Conservation (phyloP, 2,329 filamentous ascomycete genomes). For the Colletotrichum phormii region DNA sequence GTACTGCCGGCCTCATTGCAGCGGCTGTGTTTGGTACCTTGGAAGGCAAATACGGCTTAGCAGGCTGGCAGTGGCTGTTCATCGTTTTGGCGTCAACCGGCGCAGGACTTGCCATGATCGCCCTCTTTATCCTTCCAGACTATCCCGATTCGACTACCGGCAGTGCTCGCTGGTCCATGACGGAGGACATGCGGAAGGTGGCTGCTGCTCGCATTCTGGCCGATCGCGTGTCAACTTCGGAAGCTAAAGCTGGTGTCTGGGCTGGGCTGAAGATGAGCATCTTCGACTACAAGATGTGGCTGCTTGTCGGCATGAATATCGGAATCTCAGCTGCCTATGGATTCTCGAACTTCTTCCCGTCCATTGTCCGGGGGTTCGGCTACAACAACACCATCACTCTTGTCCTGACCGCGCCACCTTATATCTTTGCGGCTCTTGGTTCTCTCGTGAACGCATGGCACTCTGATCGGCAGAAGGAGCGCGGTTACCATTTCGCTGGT, state of each 20-base stretch:
- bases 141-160: conserved; percentile 42
- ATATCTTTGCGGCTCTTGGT: conserved; percentile 39
- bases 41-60: conserved; percentile 42
- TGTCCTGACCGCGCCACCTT: conserved; percentile 40
- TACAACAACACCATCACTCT: conserved; percentile 40
- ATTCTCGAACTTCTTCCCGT: conserved; percentile 42
- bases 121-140: conserved; percentile 39
- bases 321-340: conserved; percentile 39
- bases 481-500: conserved; percentile 39
- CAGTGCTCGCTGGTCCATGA: conserved; percentile 40
- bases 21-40: conserved; percentile 40
- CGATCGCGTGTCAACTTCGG: conserved; percentile 40
- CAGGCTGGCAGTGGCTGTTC: conserved; percentile 55
- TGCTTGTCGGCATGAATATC: conserved; percentile 41
- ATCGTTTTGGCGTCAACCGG: conserved; percentile 48
- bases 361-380: conserved; percentile 39
- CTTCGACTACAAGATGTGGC: conserved; percentile 41
- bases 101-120: conserved; percentile 37
- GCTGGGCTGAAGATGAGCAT: conserved; percentile 40
- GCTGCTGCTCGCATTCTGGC: conserved; percentile 40
- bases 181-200: conserved; percentile 40
- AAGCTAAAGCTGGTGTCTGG: conserved; percentile 40
- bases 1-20: conserved; percentile 41
- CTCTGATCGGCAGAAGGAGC: conserved; percentile 38
- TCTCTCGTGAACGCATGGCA: conserved; percentile 38